Evolutionary conservation across 163 green algal genomes (phyloP), one percentile per base, ranked within the genome.

Genomic region (Volvox carteri): DNA sequence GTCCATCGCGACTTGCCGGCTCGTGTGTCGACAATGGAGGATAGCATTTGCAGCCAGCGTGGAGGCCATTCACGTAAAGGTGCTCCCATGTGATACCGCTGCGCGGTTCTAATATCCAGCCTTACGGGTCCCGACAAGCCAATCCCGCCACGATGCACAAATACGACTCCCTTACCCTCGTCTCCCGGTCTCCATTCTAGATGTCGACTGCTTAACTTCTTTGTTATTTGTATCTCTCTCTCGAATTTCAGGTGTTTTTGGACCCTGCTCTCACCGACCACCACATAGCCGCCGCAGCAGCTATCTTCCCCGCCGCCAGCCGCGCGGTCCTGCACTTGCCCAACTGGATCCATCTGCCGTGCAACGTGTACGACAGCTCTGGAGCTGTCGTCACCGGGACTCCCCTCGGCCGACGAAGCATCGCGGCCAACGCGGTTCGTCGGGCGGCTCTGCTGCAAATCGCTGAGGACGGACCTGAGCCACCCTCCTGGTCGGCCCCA

Each of bases 301-400:
- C 83, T 37, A n/a, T 52, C 83, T 88, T 88, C 50, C 83, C 83
- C 37, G 25, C 83, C 28, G 83, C 83, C 48, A 62, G 60, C 37
- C 7, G 18, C 11, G 83, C 25, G 50, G 77, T 54, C 0, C 68
- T 88, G 48, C 83, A 60, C 14, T 70, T 88, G 50, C 83, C 83
- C 83, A 88, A 88, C 83, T 73, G 48, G 65, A 28, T 14, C 11
- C 48, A 50, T 39, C 44, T 42, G 14, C 33, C 12, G 4, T 74
- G 48, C 68, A 88, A 83, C 4, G n/a, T 58, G 14, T 81, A 50
- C 50, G 83, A 81, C 48, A 41, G 44, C 62, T 12, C 23, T 41
- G 83, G 68, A 9, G 37, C 5, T 35, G 48, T 21, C 1, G 50
- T 74, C 39, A 28, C 48, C 2, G 35, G 25, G 18, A 14, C 68